Evolutionary conservation across 805 yeast species (phyloP).

Genomic region (Jamesozyma lodderae): DNA sequence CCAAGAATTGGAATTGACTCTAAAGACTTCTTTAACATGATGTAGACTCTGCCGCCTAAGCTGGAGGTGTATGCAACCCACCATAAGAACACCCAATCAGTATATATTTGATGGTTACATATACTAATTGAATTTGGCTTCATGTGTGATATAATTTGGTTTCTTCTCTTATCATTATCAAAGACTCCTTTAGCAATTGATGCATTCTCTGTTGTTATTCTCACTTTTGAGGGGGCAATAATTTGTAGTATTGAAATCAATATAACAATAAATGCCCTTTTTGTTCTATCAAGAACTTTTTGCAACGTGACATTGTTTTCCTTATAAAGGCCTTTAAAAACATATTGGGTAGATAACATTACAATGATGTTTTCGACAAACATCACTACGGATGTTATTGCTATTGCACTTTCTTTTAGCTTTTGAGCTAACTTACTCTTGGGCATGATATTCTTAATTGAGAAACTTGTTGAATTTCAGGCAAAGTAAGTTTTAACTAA

Average conservation of each 20-base stretch:
- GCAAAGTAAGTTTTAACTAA: no score
- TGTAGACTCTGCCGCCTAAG: conserved; percentile 56
- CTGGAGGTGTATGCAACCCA: conserved; percentile 64
- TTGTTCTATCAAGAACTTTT: conserved; percentile 43
- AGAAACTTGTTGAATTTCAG: no score
- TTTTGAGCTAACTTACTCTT: background rate
- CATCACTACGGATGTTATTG: conserved; percentile 15
- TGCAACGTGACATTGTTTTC: conserved; percentile 32
- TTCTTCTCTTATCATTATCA: conserved; percentile 16
- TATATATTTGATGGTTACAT: conserved; percentile 89
- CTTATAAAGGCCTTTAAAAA: conserved; percentile 23
- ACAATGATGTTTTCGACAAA: conserved; percentile 34
- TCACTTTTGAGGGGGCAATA: conserved; percentile 44
- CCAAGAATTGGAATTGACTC: conserved; percentile 68
- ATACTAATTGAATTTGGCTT: conserved; percentile 53
- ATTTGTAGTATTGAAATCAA: conserved; percentile 42
- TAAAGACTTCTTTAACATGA: conserved; percentile 71
- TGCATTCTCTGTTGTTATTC: conserved; percentile 40
- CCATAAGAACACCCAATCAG: conserved; percentile 93
- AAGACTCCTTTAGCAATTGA: conserved; percentile 31
- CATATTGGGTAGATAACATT: conserved; percentile 39
- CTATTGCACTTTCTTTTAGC: conserved; percentile 1
- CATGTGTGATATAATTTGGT: conserved; percentile 26
- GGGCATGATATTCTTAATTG: no score
- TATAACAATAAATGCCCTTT: conserved; percentile 47